Evolutionary conservation across 352 stramenopile genomes (phyloP).

Genomic region (Phytophthora sansomeana): DNA sequence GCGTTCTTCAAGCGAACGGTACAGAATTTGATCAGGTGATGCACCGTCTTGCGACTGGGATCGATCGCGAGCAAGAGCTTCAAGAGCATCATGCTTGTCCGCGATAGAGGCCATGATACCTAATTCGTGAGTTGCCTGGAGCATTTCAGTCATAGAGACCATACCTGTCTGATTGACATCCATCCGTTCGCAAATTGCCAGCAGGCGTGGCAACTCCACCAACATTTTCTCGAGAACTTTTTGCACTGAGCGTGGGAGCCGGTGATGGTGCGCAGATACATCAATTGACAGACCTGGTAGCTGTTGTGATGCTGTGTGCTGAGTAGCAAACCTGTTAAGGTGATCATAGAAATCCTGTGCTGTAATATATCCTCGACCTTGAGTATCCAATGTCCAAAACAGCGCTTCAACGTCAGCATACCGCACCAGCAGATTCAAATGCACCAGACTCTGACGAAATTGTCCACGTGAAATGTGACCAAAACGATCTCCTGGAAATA

Average conservation of each 20-base stretch:
- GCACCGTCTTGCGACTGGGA: neutral
- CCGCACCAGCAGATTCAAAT: conserved; percentile 64
- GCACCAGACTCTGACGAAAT: conserved; percentile 77
- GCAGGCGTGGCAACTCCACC: conserved; percentile 45
- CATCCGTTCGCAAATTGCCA: conserved; percentile 58
- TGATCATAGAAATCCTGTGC: conserved; percentile 75
- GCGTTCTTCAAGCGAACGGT: conserved; percentile 51
- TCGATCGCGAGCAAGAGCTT: conserved; percentile 37
- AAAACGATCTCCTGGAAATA: conserved; percentile 80
- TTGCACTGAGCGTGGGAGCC: conserved; percentile 62
- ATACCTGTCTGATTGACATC: conserved; percentile 51
- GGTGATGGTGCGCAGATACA: conserved; percentile 4
- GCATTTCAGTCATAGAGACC: conserved; percentile 54
- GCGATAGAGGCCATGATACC: conserved; percentile 64
- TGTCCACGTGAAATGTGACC: conserved; percentile 73
- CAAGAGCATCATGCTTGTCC: conserved; percentile 66
- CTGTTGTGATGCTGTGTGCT: conserved; percentile 34
- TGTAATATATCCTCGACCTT: conserved; percentile 64
- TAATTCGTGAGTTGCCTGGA: conserved; percentile 65
- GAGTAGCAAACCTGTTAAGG: conserved; percentile 47
- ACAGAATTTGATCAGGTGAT: conserved; percentile 47
- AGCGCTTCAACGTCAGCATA: conserved; percentile 77
- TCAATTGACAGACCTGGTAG: conserved; percentile 42
- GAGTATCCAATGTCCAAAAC: conserved; percentile 80
- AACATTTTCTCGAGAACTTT: conserved; percentile 81